phyloP scores from a whole-genome alignment of 179 eudicot genomes.

The Amaranthus tricolor region DNA sequence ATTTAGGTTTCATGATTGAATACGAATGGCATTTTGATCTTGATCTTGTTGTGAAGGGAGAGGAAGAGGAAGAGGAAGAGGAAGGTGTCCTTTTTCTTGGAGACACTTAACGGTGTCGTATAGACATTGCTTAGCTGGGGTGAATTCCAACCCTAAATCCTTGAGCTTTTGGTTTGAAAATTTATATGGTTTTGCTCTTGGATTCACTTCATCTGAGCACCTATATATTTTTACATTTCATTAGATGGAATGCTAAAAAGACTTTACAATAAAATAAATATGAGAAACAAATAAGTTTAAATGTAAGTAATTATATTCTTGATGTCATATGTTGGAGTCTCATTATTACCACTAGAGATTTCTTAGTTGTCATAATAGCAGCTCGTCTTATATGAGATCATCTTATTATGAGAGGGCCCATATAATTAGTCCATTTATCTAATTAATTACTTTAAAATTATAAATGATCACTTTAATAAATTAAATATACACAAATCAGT shows the following conservation, averaged over 20 bases:
- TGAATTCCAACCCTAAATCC: constrained; percentile 80
- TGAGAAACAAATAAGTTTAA: too few relatives aligned
- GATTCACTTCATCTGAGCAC: constrained; percentile 77
- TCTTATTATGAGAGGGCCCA: too few relatives aligned
- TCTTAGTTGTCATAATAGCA: too few relatives aligned
- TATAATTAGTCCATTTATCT: too few relatives aligned
- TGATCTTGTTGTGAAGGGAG: constrained; percentile 41
- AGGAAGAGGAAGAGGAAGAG: constrained; percentile 35
- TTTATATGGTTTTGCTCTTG: constrained; percentile 74
- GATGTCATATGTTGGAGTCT: too few relatives aligned
- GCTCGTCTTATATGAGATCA: too few relatives aligned
- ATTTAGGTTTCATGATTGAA: constrained; percentile 19
- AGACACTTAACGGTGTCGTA: constrained; percentile 85
- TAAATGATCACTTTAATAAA: too few relatives aligned
- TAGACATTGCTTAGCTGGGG: constrained; percentile 55
- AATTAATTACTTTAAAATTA: too few relatives aligned
- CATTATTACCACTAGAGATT: too few relatives aligned
- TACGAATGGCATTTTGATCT: constrained; percentile 34
- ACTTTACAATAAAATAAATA: neutral
- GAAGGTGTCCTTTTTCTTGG: constrained; percentile 82
- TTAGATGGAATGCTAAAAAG: neutral
- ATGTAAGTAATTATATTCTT: too few relatives aligned
- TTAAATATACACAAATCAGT: too few relatives aligned
- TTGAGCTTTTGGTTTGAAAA: constrained; percentile 79
- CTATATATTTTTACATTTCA: constrained; percentile 32